Percentiles rank a stretch among this genome's conserved stretches.
Evolutionary conservation across 2,329 filamentous ascomycete genomes (phyloP).

Genomic region (Ophiostoma piceae): DNA sequence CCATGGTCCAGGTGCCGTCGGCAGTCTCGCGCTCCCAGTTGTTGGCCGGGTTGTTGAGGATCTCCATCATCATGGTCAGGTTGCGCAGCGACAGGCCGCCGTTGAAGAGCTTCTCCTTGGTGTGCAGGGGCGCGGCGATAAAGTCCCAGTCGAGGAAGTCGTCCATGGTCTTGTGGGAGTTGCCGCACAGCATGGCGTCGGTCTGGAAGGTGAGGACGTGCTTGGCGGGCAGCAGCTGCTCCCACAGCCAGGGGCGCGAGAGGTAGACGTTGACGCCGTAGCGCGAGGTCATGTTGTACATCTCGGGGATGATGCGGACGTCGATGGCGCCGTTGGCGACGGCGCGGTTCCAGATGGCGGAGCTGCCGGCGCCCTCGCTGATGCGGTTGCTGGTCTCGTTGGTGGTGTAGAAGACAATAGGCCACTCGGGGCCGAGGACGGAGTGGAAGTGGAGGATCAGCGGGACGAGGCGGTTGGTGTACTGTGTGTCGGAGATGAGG

Average conservation of each 20-base stretch:
- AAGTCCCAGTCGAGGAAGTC: conserved; percentile 38
- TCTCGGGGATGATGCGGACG: conserved; percentile 37
- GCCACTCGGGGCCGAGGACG: conserved; percentile 41
- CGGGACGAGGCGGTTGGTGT: conserved; percentile 39
- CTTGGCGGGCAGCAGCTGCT: conserved; percentile 34
- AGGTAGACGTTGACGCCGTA: conserved; percentile 37
- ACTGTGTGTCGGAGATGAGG: conserved; percentile 38
- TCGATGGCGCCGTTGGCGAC: conserved; percentile 34
- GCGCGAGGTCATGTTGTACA: conserved; percentile 34
- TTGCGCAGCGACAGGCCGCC: conserved; percentile 38
- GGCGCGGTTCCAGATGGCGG: conserved; percentile 37
- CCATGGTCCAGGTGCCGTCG: conserved; percentile 26
- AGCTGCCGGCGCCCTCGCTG: conserved; percentile 27
- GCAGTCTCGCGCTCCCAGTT: conserved; percentile 37
- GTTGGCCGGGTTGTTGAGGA: conserved; percentile 38
- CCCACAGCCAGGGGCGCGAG: conserved; percentile 36
- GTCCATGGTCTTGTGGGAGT: conserved; percentile 31
- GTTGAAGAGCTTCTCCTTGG: conserved; percentile 32
- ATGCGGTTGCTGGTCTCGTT: conserved; percentile 26
- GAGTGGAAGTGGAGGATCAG: conserved; percentile 34
- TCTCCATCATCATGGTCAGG: conserved; percentile 38
- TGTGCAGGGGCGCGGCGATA: conserved; percentile 34
- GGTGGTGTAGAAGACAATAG: conserved; percentile 41
- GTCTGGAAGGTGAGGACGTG: conserved; percentile 39
- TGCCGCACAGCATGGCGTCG: conserved; percentile 38